These are phyloP conservation scores for Aspergillus quadricinctus DNA, from an alignment of 2,329 filamentous ascomycete genomes.

Conservation along the genomic window DNA sequence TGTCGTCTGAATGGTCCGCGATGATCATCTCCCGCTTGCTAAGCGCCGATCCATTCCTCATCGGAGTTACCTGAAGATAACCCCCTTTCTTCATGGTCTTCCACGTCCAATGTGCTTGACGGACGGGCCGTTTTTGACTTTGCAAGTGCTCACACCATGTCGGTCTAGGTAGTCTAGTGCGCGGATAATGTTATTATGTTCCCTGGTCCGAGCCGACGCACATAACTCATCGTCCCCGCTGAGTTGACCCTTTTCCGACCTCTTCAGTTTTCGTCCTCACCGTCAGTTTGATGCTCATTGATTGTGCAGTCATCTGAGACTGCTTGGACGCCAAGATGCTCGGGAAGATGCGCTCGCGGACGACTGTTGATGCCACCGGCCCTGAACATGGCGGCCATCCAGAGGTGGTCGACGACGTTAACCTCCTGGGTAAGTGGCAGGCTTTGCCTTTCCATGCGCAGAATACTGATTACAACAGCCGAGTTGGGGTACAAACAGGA, in stretches of 20 bases:
- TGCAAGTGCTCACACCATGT: background rate
- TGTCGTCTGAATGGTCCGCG: background rate
- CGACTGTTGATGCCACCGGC: constrained; percentile 5
- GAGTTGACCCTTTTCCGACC: background rate
- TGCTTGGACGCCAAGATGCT: background rate
- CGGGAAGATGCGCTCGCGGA: background rate
- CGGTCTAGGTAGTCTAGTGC: background rate
- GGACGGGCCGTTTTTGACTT: background rate
- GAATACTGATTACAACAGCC: constrained; percentile 13
- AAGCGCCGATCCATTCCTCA: background rate
- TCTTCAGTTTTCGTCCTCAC: background rate
- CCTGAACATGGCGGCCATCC: constrained; percentile 13
- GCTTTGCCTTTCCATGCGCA: background rate
- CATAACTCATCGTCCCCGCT: background rate
- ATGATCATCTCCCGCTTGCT: background rate
- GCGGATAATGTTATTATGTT: background rate
- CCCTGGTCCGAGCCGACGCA: background rate
- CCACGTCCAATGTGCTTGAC: background rate
- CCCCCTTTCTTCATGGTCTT: background rate
- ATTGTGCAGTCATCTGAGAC: background rate
- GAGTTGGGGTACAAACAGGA: constrained; percentile 55
- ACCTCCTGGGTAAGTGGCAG: constrained; percentile 19
- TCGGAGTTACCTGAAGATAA: background rate
- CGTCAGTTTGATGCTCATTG: background rate
- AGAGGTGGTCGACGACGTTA: constrained; percentile 15